These are phyloP conservation scores for Cystobasidium tubakii DNA, from an alignment of 768 basidiomycete genomes.

Conservation along the genomic window DNA sequence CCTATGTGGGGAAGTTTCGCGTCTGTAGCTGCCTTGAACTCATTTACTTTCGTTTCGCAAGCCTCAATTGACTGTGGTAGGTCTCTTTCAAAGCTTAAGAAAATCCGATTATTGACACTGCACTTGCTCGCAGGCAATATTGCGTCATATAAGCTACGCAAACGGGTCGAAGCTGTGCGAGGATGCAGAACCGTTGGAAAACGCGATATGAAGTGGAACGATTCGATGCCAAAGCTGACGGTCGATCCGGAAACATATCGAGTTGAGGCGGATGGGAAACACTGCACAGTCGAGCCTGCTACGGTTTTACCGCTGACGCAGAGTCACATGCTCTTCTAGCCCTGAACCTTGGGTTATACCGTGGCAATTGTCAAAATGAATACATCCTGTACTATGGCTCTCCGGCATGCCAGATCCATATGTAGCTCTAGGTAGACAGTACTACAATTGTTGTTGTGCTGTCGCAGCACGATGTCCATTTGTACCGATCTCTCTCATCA, in stretches of 20 bases:
- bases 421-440: not conserved
- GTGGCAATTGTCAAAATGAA: too few relatives aligned
- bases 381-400: too few relatives aligned
- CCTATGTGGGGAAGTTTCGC: constrained; percentile 92
- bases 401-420: not conserved
- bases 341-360: too few relatives aligned
- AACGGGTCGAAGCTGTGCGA: constrained; percentile 67
- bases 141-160: constrained; percentile 63
- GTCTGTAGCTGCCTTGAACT: constrained; percentile 72
- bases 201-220: constrained; percentile 91
- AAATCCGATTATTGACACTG: not conserved
- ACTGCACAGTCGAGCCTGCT: constrained; percentile 52
- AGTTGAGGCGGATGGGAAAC: constrained; percentile 56
- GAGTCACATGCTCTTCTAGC: constrained; percentile 37
- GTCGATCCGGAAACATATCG: constrained; percentile 92
- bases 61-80: constrained; percentile 57
- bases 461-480: too few relatives aligned
- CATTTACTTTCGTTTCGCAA: constrained; percentile 77
- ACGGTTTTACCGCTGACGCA: constrained; percentile 49
- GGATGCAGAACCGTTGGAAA: constrained; percentile 71
- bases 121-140: constrained; percentile 54
- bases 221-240: constrained; percentile 67
- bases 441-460: not conserved
- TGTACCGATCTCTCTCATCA: too few relatives aligned
- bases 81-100: constrained; percentile 40